phyloP scores from a whole-genome alignment of 2,329 filamentous ascomycete genomes.

The Lachnellula hyalina region DNA sequence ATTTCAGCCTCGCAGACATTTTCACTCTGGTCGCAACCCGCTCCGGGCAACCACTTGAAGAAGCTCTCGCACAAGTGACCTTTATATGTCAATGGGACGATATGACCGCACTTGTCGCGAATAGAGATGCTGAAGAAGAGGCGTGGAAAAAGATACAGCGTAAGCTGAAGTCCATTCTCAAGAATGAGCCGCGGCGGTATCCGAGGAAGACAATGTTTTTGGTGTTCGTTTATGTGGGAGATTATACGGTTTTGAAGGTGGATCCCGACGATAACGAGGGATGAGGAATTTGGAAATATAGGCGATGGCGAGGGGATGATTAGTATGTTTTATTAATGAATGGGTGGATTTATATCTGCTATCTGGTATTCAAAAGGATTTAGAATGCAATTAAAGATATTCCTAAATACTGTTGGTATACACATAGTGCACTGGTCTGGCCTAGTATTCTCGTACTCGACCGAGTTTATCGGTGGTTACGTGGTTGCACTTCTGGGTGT shows the following conservation, averaged over 20 bases:
- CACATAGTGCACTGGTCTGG: too few species aligned
- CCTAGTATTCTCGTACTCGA: too few species aligned
- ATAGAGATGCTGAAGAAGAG: neutral
- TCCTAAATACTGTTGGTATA: too few species aligned
- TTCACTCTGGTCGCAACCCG: neutral
- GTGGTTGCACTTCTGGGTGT: too few species aligned
- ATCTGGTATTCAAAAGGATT: too few species aligned
- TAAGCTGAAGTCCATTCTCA: slow-evolving; percentile 2
- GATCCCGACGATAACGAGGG: neutral
- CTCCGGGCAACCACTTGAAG: neutral
- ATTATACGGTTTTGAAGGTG: neutral
- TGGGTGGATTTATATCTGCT: too few species aligned
- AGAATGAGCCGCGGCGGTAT: neutral
- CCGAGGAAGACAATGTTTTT: neutral
- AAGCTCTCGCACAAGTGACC: neutral
- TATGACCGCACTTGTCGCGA: neutral
- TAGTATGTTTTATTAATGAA: neutral
- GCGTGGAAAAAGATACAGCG: slow-evolving; percentile 1
- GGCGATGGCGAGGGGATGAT: neutral
- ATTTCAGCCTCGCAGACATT: neutral
- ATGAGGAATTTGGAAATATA: neutral
- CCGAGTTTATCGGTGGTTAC: too few species aligned
- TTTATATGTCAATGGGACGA: slow-evolving; percentile 3
- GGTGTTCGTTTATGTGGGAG: slow-evolving; percentile 2
- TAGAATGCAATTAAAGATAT: too few species aligned